Evolutionary conservation across 2,329 filamentous ascomycete species (phyloP).

Genomic region (Lithohypha guttulata): DNA sequence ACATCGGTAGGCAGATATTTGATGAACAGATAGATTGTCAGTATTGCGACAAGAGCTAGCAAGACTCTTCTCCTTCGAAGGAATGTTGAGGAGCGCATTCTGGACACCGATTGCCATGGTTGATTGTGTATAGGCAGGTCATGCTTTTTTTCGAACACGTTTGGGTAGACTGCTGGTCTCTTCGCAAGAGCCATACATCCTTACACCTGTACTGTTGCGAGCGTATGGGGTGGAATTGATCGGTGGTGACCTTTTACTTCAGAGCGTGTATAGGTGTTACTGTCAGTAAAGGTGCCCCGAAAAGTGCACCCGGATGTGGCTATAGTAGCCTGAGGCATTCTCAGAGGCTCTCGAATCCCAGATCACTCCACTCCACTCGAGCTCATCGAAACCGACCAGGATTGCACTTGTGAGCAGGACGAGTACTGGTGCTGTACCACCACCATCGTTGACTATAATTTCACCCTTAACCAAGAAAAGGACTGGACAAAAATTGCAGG

Average conservation of each 20-base stretch:
- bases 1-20: conserved; percentile 50
- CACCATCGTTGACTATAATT: no score
- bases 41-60: conserved; percentile 36
- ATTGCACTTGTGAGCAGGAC: no score
- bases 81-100: conserved; percentile 22
- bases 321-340: no score
- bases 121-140: background rate
- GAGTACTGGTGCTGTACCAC: no score
- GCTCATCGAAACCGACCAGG: no score
- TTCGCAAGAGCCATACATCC: conserved; percentile 9
- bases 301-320: no score
- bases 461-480: no score
- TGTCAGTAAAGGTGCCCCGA: no score
- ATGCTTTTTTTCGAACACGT: conserved; percentile 12
- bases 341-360: no score
- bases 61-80: conserved; percentile 41
- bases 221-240: background rate
- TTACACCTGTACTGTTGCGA: background rate
- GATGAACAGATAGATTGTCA: conserved; percentile 53
- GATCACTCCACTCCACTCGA: no score
- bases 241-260: background rate
- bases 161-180: conserved; percentile 12
- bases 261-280: background rate
- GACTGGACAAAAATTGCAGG: no score
- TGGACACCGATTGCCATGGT: conserved; percentile 5